A percentile compares a stretch with the other conserved stretches of the same genome.
phyloP scores from a whole-genome alignment of 805 yeast genomes.

The Candida nonsorbophila region DNA sequence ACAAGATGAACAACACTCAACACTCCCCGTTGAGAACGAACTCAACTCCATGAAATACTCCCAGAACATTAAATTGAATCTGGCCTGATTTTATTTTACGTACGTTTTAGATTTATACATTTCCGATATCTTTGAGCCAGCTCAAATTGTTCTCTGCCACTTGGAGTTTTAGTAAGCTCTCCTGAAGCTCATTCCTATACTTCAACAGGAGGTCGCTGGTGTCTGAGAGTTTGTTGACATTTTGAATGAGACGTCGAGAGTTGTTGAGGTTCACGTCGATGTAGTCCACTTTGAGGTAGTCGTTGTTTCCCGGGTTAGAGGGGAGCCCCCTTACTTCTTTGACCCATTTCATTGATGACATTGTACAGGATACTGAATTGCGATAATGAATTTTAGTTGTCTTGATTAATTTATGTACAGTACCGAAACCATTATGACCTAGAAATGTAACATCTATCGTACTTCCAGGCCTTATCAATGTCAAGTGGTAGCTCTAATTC shows the following conservation, averaged over 20 bases:
- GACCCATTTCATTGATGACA: constrained; percentile 7
- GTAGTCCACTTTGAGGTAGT: constrained; percentile 25
- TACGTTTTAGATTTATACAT: no score
- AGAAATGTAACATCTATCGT: constrained; percentile 20
- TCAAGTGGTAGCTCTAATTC: constrained; percentile 22
- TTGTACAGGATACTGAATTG: not conserved
- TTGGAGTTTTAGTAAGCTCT: no score
- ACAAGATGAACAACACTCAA: constrained; percentile 4
- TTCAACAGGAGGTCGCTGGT: no score
- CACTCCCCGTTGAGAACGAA: constrained; percentile 1
- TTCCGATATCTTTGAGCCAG: no score
- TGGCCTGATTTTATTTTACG: no score
- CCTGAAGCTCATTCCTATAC: no score
- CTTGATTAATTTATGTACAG: no score
- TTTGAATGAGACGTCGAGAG: constrained; percentile 21
- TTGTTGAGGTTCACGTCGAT: constrained; percentile 30
- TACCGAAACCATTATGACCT: no score
- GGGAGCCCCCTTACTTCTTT: constrained; percentile 10
- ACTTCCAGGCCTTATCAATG: constrained; percentile 23
- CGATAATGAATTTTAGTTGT: not conserved
- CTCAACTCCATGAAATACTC: constrained; percentile 4
- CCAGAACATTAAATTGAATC: constrained; percentile 3
- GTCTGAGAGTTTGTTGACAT: constrained; percentile 8
- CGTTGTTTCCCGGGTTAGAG: constrained; percentile 13
- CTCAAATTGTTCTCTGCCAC: no score